These are phyloP conservation scores for Eimeria praecox DNA, from an alignment of 169 alveolate genomes.

Conservation along the genomic window DNA sequence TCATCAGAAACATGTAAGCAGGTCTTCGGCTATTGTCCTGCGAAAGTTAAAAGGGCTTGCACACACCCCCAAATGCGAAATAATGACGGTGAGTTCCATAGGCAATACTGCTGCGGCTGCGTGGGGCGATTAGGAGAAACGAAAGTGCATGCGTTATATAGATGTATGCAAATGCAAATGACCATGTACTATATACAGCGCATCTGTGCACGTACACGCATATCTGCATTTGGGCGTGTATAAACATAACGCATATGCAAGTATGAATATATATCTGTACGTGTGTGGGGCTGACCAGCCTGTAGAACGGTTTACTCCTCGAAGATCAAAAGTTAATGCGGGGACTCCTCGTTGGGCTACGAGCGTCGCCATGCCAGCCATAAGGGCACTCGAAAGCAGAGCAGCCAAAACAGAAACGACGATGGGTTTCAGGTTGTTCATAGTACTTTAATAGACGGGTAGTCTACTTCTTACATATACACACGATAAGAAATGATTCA, in stretches of 20 bases:
- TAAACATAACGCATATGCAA: not conserved
- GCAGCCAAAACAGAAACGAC: not conserved
- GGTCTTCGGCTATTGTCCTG: not conserved
- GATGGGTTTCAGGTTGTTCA: no score
- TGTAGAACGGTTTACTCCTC: constrained; percentile 85
- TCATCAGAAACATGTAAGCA: not conserved
- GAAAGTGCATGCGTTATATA: no score
- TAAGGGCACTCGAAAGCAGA: constrained; percentile 40
- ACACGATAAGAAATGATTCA: no score
- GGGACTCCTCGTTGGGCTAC: constrained; percentile 69
- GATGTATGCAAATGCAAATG: no score
- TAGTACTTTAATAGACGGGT: no score
- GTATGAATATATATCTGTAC: not conserved
- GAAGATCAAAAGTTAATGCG: constrained; percentile 83
- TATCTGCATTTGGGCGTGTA: not conserved
- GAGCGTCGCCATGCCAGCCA: constrained; percentile 81
- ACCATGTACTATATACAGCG: no score
- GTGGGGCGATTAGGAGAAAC: no score
- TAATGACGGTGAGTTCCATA: no score
- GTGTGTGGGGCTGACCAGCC: constrained; percentile 81
- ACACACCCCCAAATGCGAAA: not conserved
- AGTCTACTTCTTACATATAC: no score
- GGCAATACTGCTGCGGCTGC: no score
- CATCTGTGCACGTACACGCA: not conserved
- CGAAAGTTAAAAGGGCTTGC: not conserved